phyloP scores from a whole-genome alignment of 2,329 filamentous ascomycete genomes.

The Penicillium sclerotigenum region DNA sequence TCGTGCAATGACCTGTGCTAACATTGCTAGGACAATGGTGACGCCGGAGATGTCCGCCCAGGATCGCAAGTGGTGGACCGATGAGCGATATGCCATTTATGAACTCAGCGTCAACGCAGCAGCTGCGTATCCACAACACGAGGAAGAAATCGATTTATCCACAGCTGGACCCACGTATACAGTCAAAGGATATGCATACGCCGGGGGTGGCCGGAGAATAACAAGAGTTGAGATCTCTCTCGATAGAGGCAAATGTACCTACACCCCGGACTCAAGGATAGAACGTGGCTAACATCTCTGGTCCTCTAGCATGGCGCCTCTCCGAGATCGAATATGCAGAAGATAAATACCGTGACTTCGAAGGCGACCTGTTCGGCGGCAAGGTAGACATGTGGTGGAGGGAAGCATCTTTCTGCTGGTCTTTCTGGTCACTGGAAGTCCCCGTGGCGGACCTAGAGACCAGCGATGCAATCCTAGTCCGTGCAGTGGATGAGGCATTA shows the following conservation, averaged over 20 bases:
- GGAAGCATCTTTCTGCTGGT: slow-evolving; percentile 85
- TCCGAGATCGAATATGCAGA: slow-evolving; percentile 79
- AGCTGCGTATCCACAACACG: slow-evolving; percentile 73
- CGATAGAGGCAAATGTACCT: slow-evolving; percentile 67
- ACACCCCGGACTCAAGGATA: not conserved
- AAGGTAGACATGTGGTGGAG: slow-evolving; percentile 76
- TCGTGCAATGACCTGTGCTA: not conserved
- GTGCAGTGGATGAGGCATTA: slow-evolving; percentile 88
- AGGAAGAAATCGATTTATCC: slow-evolving; percentile 60
- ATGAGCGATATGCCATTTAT: slow-evolving; percentile 90
- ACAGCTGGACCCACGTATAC: slow-evolving; percentile 56
- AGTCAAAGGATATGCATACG: slow-evolving; percentile 79
- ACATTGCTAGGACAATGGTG: slow-evolving; percentile 64
- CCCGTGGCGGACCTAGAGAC: slow-evolving; percentile 58
- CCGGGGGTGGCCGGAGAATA: slow-evolving; percentile 78
- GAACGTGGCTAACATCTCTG: slow-evolving; percentile 9
- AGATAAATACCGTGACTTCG: slow-evolving; percentile 70
- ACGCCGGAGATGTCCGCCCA: slow-evolving; percentile 75
- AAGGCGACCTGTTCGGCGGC: slow-evolving; percentile 68
- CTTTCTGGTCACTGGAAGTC: slow-evolving; percentile 79
- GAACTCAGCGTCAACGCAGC: slow-evolving; percentile 86
- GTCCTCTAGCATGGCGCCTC: slow-evolving; percentile 61
- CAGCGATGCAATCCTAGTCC: slow-evolving; percentile 71
- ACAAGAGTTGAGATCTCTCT: slow-evolving; percentile 80
- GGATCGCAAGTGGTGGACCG: slow-evolving; percentile 74